Base-by-base conservation (phyloP, 2,329 filamentous ascomycete genomes). In the Penicillium janthinellum region DNA sequence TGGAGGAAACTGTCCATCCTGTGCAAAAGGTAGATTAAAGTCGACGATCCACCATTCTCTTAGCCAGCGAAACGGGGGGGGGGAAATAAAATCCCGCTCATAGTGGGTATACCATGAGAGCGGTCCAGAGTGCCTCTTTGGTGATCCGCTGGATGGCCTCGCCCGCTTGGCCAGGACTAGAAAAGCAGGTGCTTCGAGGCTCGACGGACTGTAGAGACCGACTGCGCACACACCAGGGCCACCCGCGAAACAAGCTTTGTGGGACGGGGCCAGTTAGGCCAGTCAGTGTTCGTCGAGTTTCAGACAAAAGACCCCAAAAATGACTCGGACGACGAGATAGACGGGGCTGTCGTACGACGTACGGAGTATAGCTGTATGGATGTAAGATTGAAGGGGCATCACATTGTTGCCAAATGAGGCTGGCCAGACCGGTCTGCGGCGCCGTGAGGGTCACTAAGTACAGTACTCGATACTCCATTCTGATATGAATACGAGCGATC, bases 401-500 rank as follows among this genome's bases (percentile, higher is more conserved):
- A 55, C 49, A 57, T 59, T 54, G 34, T 56, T 55, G 41, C 60
- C 58, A 17, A 10, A 50, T 58, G 3, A 47, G 57, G 48, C 50
- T 53, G 51, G 50, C 22, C 54, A 45, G 39, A 28, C 38, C n/a
- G 31, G 37, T 37, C 34, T n/a, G 17, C n/a, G 37, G 34, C 34
- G 22, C 22, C 25, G 42, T 15, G 15, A 31, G 12, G 25, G 15
- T 17, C 11, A 31, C 14, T 47, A 4, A 25, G 22, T 15, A 45
- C 41, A 11, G 25, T 17, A 31, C 28, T 31, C 28, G 28, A 31
- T 31, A 31, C 28, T 31, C 28, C 28, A 31, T 25, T 28, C 14
- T 31, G 25, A 47, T 47, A 42, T 62, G 11, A 47, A 61, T 63
- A 63, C 64, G 64, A 67, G 61, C 49, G 64, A 67, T 67, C 64